A percentile compares a stretch with the other conserved stretches of the same genome.
Evolutionary conservation across 2,329 filamentous ascomycete genomes (phyloP).

Genomic region (Cercospora sp.): DNA sequence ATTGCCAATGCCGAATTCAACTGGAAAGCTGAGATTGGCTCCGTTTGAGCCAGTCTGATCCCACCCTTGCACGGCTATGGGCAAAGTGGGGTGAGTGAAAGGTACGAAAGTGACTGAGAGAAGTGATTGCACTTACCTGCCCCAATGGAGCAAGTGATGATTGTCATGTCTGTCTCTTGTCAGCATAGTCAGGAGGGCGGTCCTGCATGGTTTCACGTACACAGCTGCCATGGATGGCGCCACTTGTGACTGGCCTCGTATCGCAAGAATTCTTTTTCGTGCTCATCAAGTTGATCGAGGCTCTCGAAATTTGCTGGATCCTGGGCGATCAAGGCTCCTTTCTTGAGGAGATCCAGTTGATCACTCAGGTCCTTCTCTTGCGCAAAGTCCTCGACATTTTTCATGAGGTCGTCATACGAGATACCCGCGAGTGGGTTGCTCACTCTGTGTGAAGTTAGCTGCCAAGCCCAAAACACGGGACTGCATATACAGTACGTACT

Average conservation of each 20-base stretch:
- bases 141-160: conserved; percentile 54
- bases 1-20: conserved; percentile 36
- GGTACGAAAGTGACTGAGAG: background rate
- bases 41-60: conserved; percentile 45
- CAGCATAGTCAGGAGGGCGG: background rate
- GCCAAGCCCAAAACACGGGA: background rate
- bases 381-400: conserved; percentile 58
- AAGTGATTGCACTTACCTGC: conserved; percentile 23
- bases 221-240: conserved; percentile 51
- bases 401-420: conserved; percentile 53
- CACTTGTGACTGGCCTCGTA: conserved; percentile 52
- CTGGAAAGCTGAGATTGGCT: conserved; percentile 54
- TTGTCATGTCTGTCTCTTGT: conserved; percentile 43
- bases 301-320: conserved; percentile 49
- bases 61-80: conserved; percentile 49
- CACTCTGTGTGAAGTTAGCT: conserved; percentile 33
- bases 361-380: conserved; percentile 47
- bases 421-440: conserved; percentile 59
- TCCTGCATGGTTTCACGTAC: background rate
- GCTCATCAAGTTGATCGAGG: conserved; percentile 46
- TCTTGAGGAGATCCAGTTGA: conserved; percentile 45
- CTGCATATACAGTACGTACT: conserved; percentile 9
- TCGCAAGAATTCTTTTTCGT: conserved; percentile 46
- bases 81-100: background rate
- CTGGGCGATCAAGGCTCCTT: conserved; percentile 53